Evolutionary conservation across 805 yeast genomes (phyloP).

Genomic region (Pachysolen tannophilus): DNA sequence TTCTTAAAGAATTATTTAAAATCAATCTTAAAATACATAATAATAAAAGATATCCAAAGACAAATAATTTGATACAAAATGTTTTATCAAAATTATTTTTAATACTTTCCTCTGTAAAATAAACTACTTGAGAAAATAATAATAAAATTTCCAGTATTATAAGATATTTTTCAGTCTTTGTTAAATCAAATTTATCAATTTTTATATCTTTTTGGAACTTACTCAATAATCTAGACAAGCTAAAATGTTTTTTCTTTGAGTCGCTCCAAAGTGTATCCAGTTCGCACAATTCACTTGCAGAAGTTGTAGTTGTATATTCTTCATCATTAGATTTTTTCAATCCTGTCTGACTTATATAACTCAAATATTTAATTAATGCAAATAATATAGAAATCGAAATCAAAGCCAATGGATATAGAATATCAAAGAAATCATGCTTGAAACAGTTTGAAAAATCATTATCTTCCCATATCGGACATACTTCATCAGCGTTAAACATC

Average conservation of each 20-base stretch:
- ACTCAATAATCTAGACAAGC: not conserved
- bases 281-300: no score
- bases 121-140: not conserved
- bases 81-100: not conserved
- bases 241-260: not conserved
- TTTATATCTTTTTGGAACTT: not conserved
- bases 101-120: no score
- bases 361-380: not conserved
- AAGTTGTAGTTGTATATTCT: not conserved
- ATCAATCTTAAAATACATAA: not conserved
- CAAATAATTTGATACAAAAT: not conserved
- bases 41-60: not conserved
- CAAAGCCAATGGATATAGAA: not conserved
- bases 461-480: no score
- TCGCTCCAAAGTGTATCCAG: no score
- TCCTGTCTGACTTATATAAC: not conserved
- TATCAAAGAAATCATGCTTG: conserved; percentile 6
- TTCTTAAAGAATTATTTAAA: not conserved
- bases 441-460: not conserved
- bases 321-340: not conserved
- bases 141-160: not conserved
- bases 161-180: not conserved
- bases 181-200: not conserved
- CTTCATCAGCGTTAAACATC: no score
- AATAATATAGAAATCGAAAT: not conserved